Percentiles rank a stretch among this genome's conserved stretches.
Evolutionary conservation across 345 rosid species (phyloP).

Genomic region (Passiflora organensis): DNA sequence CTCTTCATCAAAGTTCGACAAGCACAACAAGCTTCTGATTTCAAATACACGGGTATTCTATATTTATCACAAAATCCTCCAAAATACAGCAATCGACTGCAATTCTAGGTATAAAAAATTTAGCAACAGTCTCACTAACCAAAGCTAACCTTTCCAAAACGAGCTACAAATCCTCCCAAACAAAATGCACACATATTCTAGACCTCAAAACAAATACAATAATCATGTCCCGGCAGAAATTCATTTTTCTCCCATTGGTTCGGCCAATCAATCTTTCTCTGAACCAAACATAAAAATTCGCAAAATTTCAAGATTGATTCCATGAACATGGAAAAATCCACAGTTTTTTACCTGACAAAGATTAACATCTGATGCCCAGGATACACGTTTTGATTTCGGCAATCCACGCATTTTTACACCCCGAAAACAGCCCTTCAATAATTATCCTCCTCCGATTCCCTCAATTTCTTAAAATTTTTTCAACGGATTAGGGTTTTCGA

Average conservation of each 20-base stretch:
- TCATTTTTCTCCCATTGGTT: too few species aligned
- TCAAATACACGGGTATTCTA: neutral
- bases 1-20: neutral
- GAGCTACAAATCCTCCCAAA: neutral
- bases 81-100: neutral
- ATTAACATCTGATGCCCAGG: slow-evolving; percentile 90
- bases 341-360: slow-evolving; percentile 91
- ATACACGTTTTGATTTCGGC: slow-evolving; percentile 76
- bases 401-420: slow-evolving; percentile 70
- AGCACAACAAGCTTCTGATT: slow-evolving; percentile 2
- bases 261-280: too few species aligned
- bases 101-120: neutral
- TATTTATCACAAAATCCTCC: neutral
- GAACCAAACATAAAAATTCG: neutral
- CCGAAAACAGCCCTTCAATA: slow-evolving; percentile 26
- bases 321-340: slow-evolving; percentile 1
- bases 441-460: slow-evolving; percentile 18
- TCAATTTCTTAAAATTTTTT: neutral
- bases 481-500: neutral
- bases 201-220: neutral
- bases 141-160: too few species aligned
- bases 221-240: too few species aligned
- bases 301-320: neutral
- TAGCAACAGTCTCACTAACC: too few species aligned
- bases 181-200: neutral